A percentile compares a stretch with the other conserved stretches of the same genome.
Conservation (phyloP, 2,329 filamentous ascomycete genomes). For the Colletotrichum truncatum region DNA sequence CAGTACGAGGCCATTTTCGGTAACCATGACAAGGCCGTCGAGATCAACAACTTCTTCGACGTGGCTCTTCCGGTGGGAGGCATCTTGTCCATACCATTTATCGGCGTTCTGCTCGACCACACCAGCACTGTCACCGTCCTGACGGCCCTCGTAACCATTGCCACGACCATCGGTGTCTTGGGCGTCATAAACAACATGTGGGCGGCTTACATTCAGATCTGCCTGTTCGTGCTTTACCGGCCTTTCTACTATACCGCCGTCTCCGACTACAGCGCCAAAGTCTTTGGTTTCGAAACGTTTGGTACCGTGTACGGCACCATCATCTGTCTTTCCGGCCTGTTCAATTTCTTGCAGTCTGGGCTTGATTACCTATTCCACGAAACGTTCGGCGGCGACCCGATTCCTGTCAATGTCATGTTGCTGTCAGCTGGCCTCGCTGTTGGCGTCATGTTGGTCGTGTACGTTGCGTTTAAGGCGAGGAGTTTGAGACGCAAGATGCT, state of each 20-base stretch:
- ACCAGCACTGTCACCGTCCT: conserved; percentile 79
- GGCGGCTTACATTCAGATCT: conserved; percentile 80
- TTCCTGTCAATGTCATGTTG: conserved; percentile 80
- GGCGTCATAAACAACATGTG: conserved; percentile 75
- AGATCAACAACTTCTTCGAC: conserved; percentile 87
- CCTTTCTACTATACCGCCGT: conserved; percentile 93
- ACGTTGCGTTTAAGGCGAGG: conserved; percentile 61
- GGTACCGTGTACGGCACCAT: conserved; percentile 94
- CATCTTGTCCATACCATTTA: conserved; percentile 86
- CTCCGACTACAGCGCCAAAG: conserved; percentile 89
- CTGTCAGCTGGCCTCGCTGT: conserved; percentile 69
- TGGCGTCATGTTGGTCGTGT: conserved; percentile 72
- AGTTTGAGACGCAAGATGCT: conserved; percentile 41
- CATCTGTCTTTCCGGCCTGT: conserved; percentile 83
- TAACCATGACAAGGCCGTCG: conserved; percentile 66
- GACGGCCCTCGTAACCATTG: conserved; percentile 72
- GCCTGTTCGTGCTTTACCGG: conserved; percentile 84
- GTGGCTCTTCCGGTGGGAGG: conserved; percentile 81
- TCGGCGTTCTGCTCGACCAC: conserved; percentile 81
- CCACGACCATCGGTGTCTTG: conserved; percentile 79
- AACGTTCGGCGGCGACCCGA: conserved; percentile 75
- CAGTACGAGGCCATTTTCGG: conserved; percentile 83
- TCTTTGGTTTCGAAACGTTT: conserved; percentile 92
- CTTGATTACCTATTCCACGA: conserved; percentile 82
- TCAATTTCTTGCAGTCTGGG: conserved; percentile 85